These are phyloP conservation scores for Mrakia gelida DNA, from an alignment of 768 basidiomycete genomes.

Conservation along the genomic window DNA sequence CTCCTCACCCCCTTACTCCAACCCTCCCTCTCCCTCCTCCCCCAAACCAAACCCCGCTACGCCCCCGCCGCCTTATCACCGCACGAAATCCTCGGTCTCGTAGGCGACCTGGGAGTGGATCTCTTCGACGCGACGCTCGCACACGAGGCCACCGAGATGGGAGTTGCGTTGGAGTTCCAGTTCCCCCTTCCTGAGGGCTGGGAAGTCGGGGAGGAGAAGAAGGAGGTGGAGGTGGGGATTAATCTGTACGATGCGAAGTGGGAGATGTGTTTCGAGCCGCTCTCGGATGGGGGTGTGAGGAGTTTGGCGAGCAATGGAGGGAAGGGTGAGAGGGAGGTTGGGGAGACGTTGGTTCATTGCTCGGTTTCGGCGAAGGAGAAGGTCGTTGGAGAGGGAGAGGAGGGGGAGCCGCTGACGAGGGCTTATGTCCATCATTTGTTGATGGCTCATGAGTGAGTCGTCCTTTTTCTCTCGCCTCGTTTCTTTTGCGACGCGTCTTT, in stretches of 20 bases:
- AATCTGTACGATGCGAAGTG: conserved; percentile 15
- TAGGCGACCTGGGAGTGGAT: not conserved
- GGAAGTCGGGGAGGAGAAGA: not conserved
- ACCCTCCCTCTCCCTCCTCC: not conserved
- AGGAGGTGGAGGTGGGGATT: conserved; percentile 3
- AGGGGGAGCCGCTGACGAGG: not conserved
- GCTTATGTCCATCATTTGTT: conserved; percentile 24
- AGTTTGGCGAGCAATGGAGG: not conserved
- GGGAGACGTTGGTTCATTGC: conserved; percentile 7
- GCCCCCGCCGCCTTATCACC: not conserved
- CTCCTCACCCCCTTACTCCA: not conserved
- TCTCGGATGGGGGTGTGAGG: not conserved
- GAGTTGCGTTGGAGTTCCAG: conserved; percentile 2
- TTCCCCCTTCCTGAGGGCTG: conserved; percentile 2
- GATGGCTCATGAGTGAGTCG: conserved; percentile 26
- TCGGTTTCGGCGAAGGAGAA: not conserved
- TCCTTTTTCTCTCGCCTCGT: not conserved
- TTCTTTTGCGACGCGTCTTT: too few species aligned
- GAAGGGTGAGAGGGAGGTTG: not conserved
- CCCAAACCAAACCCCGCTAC: conserved; percentile 3
- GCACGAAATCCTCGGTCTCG: conserved; percentile 1
- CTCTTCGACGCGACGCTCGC: conserved; percentile 18
- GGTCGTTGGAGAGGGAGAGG: not conserved
- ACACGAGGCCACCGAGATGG: conserved; percentile 15
- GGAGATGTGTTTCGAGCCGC: conserved; percentile 15